A percentile compares a stretch with the other conserved stretches of the same genome.
phyloP scores from a whole-genome alignment of 495 filamentous ascomycete genomes.

The Aspergillus cristatus region DNA sequence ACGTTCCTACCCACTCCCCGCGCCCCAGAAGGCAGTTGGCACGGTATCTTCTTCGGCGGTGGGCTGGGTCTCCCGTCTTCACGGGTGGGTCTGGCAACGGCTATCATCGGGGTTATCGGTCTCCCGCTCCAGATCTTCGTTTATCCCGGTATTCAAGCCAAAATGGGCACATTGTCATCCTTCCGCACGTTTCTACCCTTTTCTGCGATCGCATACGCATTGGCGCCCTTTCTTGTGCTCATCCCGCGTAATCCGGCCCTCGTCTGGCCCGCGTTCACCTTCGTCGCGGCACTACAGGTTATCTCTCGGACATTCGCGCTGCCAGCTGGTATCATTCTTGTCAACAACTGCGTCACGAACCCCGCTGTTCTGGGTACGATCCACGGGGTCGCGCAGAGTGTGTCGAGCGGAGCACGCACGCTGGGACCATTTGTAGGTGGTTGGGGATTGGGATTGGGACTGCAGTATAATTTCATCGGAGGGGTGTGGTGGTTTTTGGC shows the following conservation, averaged over 20 bases:
- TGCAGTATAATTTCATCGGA: conserved; percentile 57
- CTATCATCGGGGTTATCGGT: conserved; percentile 59
- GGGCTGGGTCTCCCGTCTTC: conserved; percentile 62
- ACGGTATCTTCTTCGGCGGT: conserved; percentile 50
- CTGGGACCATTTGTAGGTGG: conserved; percentile 60
- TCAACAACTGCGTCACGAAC: conserved; percentile 60
- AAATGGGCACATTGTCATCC: conserved; percentile 52
- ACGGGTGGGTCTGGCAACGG: conserved; percentile 59
- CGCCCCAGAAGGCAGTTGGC: conserved; percentile 34
- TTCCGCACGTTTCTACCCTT: conserved; percentile 51
- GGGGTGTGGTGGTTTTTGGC: conserved; percentile 61
- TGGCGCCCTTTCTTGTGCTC: conserved; percentile 58
- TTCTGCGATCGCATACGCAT: conserved; percentile 56
- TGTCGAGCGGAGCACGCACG: conserved; percentile 50
- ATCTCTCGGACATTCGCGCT: conserved; percentile 62
- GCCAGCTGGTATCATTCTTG: conserved; percentile 57
- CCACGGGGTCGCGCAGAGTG: conserved; percentile 58
- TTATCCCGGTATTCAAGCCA: conserved; percentile 52
- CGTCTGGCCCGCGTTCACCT: conserved; percentile 50
- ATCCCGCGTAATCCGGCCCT: conserved; percentile 38
- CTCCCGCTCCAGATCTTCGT: conserved; percentile 61
- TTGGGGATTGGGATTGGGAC: conserved; percentile 52
- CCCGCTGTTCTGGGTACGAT: conserved; percentile 56
- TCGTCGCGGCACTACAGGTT: conserved; percentile 58
- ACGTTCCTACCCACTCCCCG: conserved; percentile 61